A percentile compares a stretch with the other conserved stretches of the same genome.
Evolutionary conservation across 208 protist genomes (phyloP).

Genomic region (Acanthamoeba lenticulata): DNA sequence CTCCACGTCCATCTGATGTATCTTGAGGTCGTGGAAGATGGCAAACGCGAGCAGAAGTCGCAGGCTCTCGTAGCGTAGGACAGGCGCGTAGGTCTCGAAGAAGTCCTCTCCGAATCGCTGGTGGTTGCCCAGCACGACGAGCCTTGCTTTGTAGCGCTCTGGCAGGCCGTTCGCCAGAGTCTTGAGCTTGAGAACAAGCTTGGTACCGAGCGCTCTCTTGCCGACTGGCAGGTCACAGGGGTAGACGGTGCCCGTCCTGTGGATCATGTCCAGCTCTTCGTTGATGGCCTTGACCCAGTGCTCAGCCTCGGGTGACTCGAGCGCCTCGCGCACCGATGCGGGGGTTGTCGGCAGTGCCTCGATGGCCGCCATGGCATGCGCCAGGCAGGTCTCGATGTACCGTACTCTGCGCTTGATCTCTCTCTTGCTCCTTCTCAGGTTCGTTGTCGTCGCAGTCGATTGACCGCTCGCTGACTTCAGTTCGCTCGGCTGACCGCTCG

Average conservation of each 20-base stretch:
- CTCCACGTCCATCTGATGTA: slow-evolving; percentile 38
- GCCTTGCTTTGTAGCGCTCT: not conserved
- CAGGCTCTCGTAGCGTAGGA: not conserved
- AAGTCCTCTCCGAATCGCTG: not conserved
- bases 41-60: not conserved
- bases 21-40: not conserved
- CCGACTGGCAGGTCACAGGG: not conserved
- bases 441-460: not conserved
- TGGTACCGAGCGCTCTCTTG: not conserved
- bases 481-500: too few relatives aligned
- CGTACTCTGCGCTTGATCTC: not conserved
- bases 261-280: not conserved
- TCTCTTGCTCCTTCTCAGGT: not conserved
- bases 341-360: not conserved
- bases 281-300: not conserved
- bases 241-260: not conserved
- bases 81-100: slow-evolving; percentile 8
- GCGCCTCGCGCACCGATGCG: not conserved
- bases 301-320: not conserved
- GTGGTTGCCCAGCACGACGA: not conserved
- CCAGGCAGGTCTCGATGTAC: not conserved
- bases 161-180: not conserved
- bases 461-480: not conserved
- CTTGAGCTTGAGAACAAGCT: not conserved
- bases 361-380: not conserved